Conservation (phyloP, 345 rosid species). For the Zanthoxylum bungeanum region DNA sequence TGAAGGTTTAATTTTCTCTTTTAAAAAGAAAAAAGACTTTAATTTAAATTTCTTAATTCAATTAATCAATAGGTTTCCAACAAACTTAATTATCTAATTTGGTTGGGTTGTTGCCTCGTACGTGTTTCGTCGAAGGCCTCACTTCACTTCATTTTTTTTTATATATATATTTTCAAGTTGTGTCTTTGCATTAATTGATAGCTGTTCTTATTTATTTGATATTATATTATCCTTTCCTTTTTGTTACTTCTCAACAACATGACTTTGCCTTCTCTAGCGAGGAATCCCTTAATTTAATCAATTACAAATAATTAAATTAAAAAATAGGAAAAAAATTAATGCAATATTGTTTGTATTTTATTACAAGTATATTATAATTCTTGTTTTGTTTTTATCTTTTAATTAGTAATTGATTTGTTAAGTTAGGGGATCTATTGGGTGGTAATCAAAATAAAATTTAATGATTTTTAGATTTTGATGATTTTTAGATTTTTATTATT, state of each 20-base stretch:
- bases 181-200: not conserved
- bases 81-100: slow-evolving; percentile 10
- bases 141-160: not conserved
- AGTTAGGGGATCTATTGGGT: too few relatives aligned
- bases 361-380: too few relatives aligned
- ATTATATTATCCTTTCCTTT: not conserved
- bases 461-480: too few relatives aligned
- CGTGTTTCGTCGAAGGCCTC: slow-evolving; percentile 23
- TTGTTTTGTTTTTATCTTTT: too few relatives aligned
- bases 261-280: not conserved
- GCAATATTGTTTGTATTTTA: too few relatives aligned
- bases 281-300: too few relatives aligned
- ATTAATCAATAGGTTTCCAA: slow-evolving; percentile 7
- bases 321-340: too few relatives aligned
- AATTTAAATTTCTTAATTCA: not conserved
- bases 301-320: too few relatives aligned
- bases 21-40: too few relatives aligned
- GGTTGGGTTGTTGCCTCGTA: slow-evolving; percentile 33
- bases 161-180: not conserved
- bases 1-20: not conserved
- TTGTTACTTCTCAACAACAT: not conserved
- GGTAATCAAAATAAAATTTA: too few relatives aligned
- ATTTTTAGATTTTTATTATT: too few relatives aligned
- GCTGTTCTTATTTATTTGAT: not conserved
- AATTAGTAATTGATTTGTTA: too few relatives aligned